A percentile compares a stretch with the other conserved stretches of the same genome.
Conservation (phyloP, 805 yeast genomes). For the Hanseniaspora vineae region DNA sequence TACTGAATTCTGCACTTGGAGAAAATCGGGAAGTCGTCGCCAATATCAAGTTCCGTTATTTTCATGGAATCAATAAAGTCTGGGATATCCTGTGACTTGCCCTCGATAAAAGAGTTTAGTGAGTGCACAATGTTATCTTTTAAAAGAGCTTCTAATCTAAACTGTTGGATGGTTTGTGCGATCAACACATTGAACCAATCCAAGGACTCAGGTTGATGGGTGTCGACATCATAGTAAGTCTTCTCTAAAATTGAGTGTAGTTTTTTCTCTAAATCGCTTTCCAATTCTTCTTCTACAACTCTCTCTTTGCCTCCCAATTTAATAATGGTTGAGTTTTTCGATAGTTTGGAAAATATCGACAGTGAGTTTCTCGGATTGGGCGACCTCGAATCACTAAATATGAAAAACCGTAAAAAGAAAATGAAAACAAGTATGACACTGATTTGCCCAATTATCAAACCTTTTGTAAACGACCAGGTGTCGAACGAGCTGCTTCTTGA, state of each 20-base stretch:
- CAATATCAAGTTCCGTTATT: constrained; percentile 78
- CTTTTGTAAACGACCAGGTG: constrained; percentile 65
- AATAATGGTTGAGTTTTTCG: constrained; percentile 15
- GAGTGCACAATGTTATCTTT: constrained; percentile 78
- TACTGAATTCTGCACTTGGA: constrained; percentile 78
- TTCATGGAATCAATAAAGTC: constrained; percentile 67
- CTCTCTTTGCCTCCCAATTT: constrained; percentile 21
- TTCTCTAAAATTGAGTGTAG: constrained; percentile 60
- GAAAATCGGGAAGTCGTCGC: constrained; percentile 90
- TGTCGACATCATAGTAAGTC: constrained; percentile 81
- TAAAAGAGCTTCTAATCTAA: constrained; percentile 76
- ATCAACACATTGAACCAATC: constrained; percentile 95
- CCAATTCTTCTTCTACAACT: constrained; percentile 11
- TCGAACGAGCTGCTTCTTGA: constrained; percentile 7
- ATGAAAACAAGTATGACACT: constrained; percentile 53
- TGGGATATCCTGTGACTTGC: constrained; percentile 47
- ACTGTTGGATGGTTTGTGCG: constrained; percentile 80
- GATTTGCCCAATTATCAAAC: constrained; percentile 59
- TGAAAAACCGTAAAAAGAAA: constrained; percentile 61
- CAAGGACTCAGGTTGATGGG: constrained; percentile 77
- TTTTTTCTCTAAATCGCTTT: constrained; percentile 12
- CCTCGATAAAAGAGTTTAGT: constrained; percentile 48
- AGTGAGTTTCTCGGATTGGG: constrained; percentile 20
- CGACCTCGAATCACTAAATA: constrained; percentile 48
- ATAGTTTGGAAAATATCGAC: constrained; percentile 7